Conservation (phyloP, 2,329 filamentous ascomycete species). For the Penicillium sp. region DNA sequence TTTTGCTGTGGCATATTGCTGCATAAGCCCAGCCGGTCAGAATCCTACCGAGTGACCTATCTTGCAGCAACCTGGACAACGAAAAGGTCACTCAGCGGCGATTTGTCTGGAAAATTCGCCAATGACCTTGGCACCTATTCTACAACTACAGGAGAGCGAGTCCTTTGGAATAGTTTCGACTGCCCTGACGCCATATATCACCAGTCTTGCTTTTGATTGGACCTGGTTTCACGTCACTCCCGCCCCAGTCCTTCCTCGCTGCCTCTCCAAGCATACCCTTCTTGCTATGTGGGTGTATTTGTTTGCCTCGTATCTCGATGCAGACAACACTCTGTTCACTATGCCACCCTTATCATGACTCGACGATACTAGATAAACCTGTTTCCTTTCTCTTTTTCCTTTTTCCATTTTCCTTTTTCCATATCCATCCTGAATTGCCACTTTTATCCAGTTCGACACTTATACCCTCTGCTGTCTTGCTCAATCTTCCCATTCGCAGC, state of each 20-base stretch:
- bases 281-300: constrained; percentile 1
- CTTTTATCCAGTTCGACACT: constrained; percentile 9
- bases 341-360: constrained; percentile 12
- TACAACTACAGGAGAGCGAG: not conserved
- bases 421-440: not conserved
- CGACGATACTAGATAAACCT: constrained; percentile 15
- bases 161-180: not conserved
- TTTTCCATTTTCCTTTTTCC: not conserved
- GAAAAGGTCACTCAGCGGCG: not conserved
- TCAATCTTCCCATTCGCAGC: constrained; percentile 2
- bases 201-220: not conserved
- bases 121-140: not conserved
- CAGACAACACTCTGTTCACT: not conserved
- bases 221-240: not conserved
- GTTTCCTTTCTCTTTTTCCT: constrained; percentile 4
- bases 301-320: not conserved
- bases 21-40: not conserved
- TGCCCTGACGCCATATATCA: not conserved
- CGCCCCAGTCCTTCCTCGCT: not conserved
- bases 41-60: not conserved
- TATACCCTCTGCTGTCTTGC: constrained; percentile 18
- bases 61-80: not conserved
- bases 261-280: not conserved
- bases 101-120: not conserved
- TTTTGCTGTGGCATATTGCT: not conserved